Evolutionary conservation across 495 filamentous ascomycete genomes (phyloP).

Genomic region (Aspergillus incahuasiensis): DNA sequence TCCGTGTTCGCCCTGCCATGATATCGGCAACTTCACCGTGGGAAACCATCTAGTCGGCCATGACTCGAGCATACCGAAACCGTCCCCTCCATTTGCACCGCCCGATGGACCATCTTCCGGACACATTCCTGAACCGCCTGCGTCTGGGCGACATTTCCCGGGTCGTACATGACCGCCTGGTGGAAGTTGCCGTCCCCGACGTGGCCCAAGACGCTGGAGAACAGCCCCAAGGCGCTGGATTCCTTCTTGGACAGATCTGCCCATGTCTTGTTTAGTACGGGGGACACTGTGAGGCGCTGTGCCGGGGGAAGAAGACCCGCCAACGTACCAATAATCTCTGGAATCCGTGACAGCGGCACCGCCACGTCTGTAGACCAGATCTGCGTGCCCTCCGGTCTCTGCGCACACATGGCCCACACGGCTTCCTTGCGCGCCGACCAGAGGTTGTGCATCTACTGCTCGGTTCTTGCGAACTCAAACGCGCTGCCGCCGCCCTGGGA

Average conservation of each 20-base stretch:
- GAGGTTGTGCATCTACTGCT: constrained; percentile 60
- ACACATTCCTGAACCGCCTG: constrained; percentile 63
- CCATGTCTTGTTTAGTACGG: not conserved
- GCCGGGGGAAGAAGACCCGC: not conserved
- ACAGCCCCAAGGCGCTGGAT: constrained; percentile 72
- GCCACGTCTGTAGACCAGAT: constrained; percentile 79
- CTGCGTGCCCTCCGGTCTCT: constrained; percentile 49
- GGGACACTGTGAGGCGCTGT: not conserved
- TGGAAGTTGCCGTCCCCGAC: constrained; percentile 90
- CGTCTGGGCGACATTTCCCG: constrained; percentile 60
- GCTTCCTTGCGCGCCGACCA: constrained; percentile 85
- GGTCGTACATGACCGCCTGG: constrained; percentile 66
- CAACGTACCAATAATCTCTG: constrained; percentile 64
- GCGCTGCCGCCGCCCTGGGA: constrained; percentile 50
- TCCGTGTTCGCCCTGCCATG: constrained; percentile 66
- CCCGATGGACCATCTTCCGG: constrained; percentile 73
- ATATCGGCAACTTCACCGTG: not conserved
- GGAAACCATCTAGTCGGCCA: not conserved
- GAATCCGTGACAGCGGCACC: constrained; percentile 73
- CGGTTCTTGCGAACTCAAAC: constrained; percentile 72
- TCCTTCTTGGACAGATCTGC: constrained; percentile 75
- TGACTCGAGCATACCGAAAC: constrained; percentile 19
- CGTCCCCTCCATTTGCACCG: constrained; percentile 85
- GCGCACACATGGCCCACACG: constrained; percentile 53
- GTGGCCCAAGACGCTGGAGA: constrained; percentile 75